Conservation (phyloP, 129 eudicot genomes). For the Centella asiatica region DNA sequence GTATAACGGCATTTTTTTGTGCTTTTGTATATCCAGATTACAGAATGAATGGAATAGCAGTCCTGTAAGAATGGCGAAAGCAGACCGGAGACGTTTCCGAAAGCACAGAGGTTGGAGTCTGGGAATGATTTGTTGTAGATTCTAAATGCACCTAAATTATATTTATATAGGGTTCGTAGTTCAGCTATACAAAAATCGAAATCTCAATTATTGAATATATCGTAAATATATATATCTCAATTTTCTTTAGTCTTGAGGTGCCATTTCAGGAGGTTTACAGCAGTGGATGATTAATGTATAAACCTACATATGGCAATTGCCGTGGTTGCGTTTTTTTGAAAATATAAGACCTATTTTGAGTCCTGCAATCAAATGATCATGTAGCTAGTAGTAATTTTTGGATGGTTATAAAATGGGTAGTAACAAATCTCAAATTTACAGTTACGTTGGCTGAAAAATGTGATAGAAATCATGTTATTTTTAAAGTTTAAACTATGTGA, state of each 20-base stretch:
- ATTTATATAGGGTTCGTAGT: conserved; percentile 22
- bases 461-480: no score
- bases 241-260: conserved; percentile 21
- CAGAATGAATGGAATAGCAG: conserved; percentile 83
- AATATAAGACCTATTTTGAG: no score
- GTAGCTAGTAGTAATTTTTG: no score
- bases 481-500: no score
- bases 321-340: no score
- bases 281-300: background rate
- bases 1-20: background rate
- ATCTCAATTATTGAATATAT: conserved; percentile 11
- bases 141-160: conserved; percentile 32
- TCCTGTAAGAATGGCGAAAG: conserved; percentile 83
- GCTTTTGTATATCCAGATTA: conserved; percentile 37
- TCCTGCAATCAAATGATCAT: no score
- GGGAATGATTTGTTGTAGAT: conserved; percentile 79
- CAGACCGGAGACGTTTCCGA: conserved; percentile 39
- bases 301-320: background rate
- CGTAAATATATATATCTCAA: conserved; percentile 31
- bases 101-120: conserved; percentile 53
- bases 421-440: no score
- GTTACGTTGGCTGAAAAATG: no score
- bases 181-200: conserved; percentile 9
- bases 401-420: no score
- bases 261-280: conserved; percentile 21